Evolutionary conservation across 2,329 filamentous ascomycete genomes (phyloP).

Genomic region (Cladorrhinum sp.): DNA sequence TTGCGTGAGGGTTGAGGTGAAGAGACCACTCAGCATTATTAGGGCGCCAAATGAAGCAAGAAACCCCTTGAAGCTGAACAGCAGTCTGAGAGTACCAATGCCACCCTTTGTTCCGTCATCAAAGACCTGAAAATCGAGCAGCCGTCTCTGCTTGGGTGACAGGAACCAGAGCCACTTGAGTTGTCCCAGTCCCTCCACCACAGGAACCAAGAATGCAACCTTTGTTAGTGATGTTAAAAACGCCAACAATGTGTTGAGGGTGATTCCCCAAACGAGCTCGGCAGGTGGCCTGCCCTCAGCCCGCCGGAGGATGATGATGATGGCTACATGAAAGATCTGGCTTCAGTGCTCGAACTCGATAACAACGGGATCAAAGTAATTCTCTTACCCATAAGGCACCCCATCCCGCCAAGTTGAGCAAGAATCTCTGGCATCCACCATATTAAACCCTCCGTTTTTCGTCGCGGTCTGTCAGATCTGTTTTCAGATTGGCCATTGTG

Average conservation of each 20-base stretch:
- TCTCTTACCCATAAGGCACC: conserved; percentile 8
- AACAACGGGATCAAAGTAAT: too few species aligned
- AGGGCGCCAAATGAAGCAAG: conserved; percentile 20
- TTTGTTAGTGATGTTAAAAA: conserved; percentile 29
- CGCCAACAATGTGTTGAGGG: conserved; percentile 31
- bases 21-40: conserved; percentile 23
- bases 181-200: conserved; percentile 28
- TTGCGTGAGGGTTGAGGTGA: conserved; percentile 26
- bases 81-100: conserved; percentile 22
- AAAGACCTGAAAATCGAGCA: conserved; percentile 26
- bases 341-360: not conserved
- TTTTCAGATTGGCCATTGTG: not conserved
- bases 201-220: conserved; percentile 26
- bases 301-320: conserved; percentile 13
- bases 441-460: not conserved
- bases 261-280: conserved; percentile 26
- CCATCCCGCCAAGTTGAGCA: conserved; percentile 8
- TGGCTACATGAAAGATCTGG: conserved; percentile 1
- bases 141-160: conserved; percentile 10
- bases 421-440: conserved; percentile 15
- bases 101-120: conserved; percentile 25
- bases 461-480: not conserved
- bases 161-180: conserved; percentile 30
- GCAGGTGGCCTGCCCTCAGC: conserved; percentile 26
- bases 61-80: conserved; percentile 22